phyloP scores from a whole-genome alignment of 75 land plant species.

The Cupressus sempervirens region DNA sequence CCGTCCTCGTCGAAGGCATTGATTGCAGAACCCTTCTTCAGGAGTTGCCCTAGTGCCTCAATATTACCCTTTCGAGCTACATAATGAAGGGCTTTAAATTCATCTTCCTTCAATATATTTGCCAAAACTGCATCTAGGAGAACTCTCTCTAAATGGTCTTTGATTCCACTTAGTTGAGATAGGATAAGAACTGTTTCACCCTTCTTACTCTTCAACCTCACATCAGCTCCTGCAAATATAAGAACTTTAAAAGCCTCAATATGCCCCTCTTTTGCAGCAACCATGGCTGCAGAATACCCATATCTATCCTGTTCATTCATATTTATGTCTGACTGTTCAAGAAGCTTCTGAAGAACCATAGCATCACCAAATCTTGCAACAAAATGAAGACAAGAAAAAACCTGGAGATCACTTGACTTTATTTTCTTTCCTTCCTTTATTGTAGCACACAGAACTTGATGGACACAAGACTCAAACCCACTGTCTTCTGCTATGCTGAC shows the following conservation, averaged over 20 bases:
- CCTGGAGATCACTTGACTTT: constrained; percentile 27
- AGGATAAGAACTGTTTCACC: constrained; percentile 37
- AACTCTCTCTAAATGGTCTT: constrained; percentile 32
- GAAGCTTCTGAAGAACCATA: constrained; percentile 29
- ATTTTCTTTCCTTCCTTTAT: constrained; percentile 22
- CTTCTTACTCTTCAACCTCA: constrained; percentile 24
- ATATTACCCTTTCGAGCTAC: constrained; percentile 38
- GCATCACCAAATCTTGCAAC: constrained; percentile 24
- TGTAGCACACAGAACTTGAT: constrained; percentile 22
- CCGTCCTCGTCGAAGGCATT: constrained; percentile 44
- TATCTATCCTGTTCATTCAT: constrained; percentile 29
- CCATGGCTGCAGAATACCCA: constrained; percentile 39
- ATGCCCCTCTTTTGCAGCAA: constrained; percentile 42
- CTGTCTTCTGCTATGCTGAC: constrained; percentile 28
- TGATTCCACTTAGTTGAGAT: constrained; percentile 7
- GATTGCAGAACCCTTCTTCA: constrained; percentile 31
- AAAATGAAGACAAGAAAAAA: constrained; percentile 43
- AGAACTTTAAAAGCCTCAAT: constrained; percentile 37
- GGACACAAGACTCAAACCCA: constrained; percentile 17
- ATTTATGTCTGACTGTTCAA: constrained; percentile 20
- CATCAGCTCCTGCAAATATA: constrained; percentile 44
- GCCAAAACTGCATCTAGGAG: constrained; percentile 35
- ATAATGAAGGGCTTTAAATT: constrained; percentile 45
- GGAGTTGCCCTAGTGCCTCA: constrained; percentile 26
- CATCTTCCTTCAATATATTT: constrained; percentile 16